phyloP scores from a whole-genome alignment of 768 basidiomycete genomes.

The Fistulinella prunicolor region DNA sequence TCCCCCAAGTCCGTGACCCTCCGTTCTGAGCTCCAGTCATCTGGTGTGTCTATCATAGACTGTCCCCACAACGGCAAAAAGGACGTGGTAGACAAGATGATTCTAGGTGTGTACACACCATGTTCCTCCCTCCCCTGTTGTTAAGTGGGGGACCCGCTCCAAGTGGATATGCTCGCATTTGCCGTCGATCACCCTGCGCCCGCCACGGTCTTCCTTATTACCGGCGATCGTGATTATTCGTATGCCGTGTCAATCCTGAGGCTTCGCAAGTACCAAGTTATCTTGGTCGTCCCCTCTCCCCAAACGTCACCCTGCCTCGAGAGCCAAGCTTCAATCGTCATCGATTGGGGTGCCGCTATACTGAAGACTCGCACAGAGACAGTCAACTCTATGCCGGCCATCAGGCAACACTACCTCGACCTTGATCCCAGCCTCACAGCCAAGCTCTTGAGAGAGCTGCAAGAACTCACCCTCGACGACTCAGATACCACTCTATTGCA shows the following conservation, averaged over 20 bases:
- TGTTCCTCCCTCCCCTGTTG: background rate
- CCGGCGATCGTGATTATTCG: slow-evolving; percentile 65
- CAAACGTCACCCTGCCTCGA: slow-evolving; percentile 45
- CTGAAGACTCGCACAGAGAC: slow-evolving; percentile 31
- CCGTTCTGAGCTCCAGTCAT: slow-evolving; percentile 44
- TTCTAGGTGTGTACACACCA: slow-evolving; percentile 35
- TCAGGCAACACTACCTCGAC: slow-evolving; percentile 29
- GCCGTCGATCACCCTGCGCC: slow-evolving; percentile 59
- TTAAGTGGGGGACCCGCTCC: slow-evolving; percentile 2
- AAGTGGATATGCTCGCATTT: slow-evolving; percentile 67
- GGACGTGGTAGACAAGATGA: slow-evolving; percentile 46
- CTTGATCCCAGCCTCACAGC: slow-evolving; percentile 21
- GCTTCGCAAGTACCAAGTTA: slow-evolving; percentile 49
- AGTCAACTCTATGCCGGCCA: slow-evolving; percentile 1
- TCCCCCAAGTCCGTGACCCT: slow-evolving; percentile 30
- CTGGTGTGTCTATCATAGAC: slow-evolving; percentile 41
- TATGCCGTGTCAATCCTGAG: slow-evolving; percentile 60
- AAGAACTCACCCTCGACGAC: slow-evolving; percentile 14
- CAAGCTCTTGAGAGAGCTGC: slow-evolving; percentile 23
- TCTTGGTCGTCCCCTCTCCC: slow-evolving; percentile 45
- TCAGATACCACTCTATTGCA: slow-evolving; percentile 4
- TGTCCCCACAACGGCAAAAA: slow-evolving; percentile 34
- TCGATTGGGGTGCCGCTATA: slow-evolving; percentile 49
- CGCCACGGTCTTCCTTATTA: slow-evolving; percentile 58
- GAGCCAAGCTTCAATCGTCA: slow-evolving; percentile 49